Evolutionary conservation across 176 grass and related monocot genomes (phyloP), one percentile per base, ranked within the genome.

Genomic region (Juncus effusus): DNA sequence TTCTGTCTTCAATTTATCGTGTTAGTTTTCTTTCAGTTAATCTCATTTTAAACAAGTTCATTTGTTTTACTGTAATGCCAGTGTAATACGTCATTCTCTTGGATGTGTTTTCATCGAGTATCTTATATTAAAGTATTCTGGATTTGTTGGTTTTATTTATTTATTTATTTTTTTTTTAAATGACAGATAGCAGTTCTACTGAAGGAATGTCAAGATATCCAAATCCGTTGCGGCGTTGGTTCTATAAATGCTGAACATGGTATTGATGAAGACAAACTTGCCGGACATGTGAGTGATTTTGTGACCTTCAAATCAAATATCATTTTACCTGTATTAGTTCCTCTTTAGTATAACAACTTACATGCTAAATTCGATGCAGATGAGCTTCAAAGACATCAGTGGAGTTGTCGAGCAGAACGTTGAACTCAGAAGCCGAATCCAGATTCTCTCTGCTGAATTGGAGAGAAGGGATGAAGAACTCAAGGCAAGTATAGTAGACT

Each of bases 181-280:
- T 72, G 51, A 72, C 72, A 99, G 94, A 62, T 99, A 3, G 59
- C 89, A 82, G 70, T 99, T 44, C 83, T 99, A 54, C 68, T 99
- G 66, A 99, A 99, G 74, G 94, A 99, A 69, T 99, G 89, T 59
- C 88, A 90, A 85, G 85, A 99, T 75, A 78, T 99, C 75, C 94
- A 99, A 76, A 65, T 93, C 65, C 88, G 89, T 56, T 99, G 89
- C 76, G 89, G 94, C 16, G 61, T 64, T 60, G 64, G 37, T 78
- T 62, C 73, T 66, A 37, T 75, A 75, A 50, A 42, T 51, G 64
- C 38, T 77, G 12, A 83, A 53, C 53, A 73, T 76, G 65, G 42
- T 38, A 39, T 57, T 77, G 66, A 61, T 67, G 61, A 44, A 28
- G 68, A 7, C 58, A 14, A 60, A 14, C 37, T 75, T 54, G 56